Evolutionary conservation across 768 basidiomycete genomes (phyloP), one percentile per base, ranked within the genome.

Genomic region (Phylloporus arenicola): DNA sequence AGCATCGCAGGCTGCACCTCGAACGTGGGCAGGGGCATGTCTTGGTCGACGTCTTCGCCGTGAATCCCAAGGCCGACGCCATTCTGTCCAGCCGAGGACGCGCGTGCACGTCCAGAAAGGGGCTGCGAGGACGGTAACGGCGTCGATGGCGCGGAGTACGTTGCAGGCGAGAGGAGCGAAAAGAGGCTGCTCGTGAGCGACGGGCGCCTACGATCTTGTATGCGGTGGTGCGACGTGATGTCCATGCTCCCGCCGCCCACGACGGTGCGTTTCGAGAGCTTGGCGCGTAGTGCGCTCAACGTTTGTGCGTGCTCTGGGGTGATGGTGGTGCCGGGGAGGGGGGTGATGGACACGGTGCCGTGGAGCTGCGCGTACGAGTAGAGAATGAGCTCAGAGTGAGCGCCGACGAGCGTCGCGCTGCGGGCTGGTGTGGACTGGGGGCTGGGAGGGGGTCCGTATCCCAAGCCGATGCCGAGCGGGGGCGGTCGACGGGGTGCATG

Each of bases 1-100:
- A 98, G 72, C 80, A 98, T 87, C 29, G 86, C 80, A 10, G 89
- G 87, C 50, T 86, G 86, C 0, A 87, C 82, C 54, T 93, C 86
- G 22, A 95, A 83, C 1, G 90, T 92, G 1, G 95, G 93, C 16
- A 98, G 65, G 0, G 83, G 84, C 4, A 67, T 65, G 30, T 86
- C 84, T 0, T 80, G 77, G 50, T 82, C 79, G n/a, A 82, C 62
- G 24, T 78, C 80, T 2, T 72, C 70, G 25, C 54, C 45, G 41
- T 29, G 27, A 29, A 52, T 47, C 8, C 69, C 72, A 3, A 75
- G 57, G 1, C 71, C 72, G 2, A 67, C 53, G 4, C 60, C 64
- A 25, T 53, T 57, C 20, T 60, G 53, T 14, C 44, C 54, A 6
- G 47, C 49, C 3, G 67, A 58, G 0, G 65, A 35, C 16, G 55